A percentile compares a stretch with the other conserved stretches of the same genome.
Conservation (phyloP, 345 rosid genomes). For the Moricandia arvensis region DNA sequence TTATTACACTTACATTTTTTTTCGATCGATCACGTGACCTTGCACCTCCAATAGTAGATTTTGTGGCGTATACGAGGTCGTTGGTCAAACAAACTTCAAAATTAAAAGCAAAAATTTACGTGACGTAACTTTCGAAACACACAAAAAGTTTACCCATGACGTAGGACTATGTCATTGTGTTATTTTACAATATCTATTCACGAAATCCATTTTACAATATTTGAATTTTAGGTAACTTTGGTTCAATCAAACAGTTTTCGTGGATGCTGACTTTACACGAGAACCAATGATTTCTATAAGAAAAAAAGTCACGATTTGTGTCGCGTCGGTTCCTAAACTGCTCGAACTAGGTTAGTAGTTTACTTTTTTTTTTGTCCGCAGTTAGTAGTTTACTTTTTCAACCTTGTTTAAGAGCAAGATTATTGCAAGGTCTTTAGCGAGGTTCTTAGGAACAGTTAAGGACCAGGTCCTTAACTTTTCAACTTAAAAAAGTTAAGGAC, state of each 20-base stretch:
- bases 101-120: not conserved
- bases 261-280: constrained; percentile 7
- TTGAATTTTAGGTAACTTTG: not conserved
- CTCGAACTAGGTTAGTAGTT: too few relatives aligned
- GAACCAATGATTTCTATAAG: not conserved
- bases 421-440: too few relatives aligned
- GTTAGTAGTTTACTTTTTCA: too few relatives aligned
- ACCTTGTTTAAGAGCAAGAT: too few relatives aligned
- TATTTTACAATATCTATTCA: not conserved
- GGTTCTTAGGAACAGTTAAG: too few relatives aligned
- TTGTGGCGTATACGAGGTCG: not conserved
- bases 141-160: not conserved
- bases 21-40: not conserved
- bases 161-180: not conserved
- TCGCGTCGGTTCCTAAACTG: not conserved
- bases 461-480: too few relatives aligned
- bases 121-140: not conserved
- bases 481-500: too few relatives aligned
- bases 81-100: constrained; percentile 2
- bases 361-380: too few relatives aligned
- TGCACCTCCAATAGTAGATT: not conserved
- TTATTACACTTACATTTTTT: too few relatives aligned
- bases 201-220: not conserved
- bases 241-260: not conserved
- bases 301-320: constrained; percentile 6